A percentile compares a stretch with the other conserved stretches of the same genome.
These are phyloP conservation scores for Kazachstania sp. DNA, from an alignment of 1,139 yeast species.

Conservation along the genomic window DNA sequence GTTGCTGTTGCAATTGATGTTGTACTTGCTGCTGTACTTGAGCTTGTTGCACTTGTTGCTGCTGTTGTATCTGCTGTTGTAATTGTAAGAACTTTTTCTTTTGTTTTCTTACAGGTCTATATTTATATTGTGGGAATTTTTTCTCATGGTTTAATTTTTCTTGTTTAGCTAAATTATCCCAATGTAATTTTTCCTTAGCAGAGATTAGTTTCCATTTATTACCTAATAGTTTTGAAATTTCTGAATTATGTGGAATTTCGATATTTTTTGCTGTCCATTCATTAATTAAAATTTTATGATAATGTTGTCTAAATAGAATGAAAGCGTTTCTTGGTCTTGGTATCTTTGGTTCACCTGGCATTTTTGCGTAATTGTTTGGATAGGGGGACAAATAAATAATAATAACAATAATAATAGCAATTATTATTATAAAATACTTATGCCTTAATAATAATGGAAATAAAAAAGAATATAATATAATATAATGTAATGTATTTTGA, in stretches of 20 bases:
- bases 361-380: not conserved
- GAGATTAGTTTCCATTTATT: constrained; percentile 65
- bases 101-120: constrained; percentile 46
- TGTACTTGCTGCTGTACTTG: constrained; percentile 6
- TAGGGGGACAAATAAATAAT: too few species aligned
- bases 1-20: constrained; percentile 9
- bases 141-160: constrained; percentile 68
- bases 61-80: constrained; percentile 1
- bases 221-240: constrained; percentile 37
- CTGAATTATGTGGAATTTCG: constrained; percentile 25
- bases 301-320: constrained; percentile 60
- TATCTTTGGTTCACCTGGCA: constrained; percentile 32
- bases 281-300: constrained; percentile 56
- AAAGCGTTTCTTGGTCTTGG: constrained; percentile 69
- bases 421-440: too few species aligned
- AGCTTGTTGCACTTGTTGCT: not conserved
- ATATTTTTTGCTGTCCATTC: constrained; percentile 35
- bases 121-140: constrained; percentile 69
- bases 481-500: too few species aligned
- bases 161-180: constrained; percentile 71
- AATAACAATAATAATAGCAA: too few species aligned
- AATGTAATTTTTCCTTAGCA: constrained; percentile 56
- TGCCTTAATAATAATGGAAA: too few species aligned
- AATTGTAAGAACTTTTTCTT: constrained; percentile 10
- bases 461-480: too few species aligned